These are phyloP conservation scores for Trichoderma aggressivum DNA, from an alignment of 2,329 filamentous ascomycete species.

Conservation along the genomic window DNA sequence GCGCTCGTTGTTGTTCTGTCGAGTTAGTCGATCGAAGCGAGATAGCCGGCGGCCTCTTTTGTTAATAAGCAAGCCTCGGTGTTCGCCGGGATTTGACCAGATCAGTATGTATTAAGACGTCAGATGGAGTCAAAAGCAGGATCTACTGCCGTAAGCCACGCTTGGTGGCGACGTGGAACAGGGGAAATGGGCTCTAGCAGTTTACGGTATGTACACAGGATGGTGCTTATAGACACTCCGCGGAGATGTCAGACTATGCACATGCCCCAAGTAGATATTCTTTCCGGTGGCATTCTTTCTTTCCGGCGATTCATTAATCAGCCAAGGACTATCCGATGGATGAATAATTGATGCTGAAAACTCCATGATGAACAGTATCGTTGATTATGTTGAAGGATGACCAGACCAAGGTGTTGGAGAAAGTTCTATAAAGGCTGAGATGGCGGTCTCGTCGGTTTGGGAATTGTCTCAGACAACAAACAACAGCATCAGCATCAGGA, in stretches of 20 bases:
- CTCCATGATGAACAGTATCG: neutral
- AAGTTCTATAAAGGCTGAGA: neutral
- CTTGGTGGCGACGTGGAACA: neutral
- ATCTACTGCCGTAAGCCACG: neutral
- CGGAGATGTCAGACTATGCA: neutral
- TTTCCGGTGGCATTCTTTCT: no score
- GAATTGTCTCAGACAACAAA: neutral
- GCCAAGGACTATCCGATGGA: neutral
- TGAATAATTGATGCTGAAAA: neutral
- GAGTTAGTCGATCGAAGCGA: conserved; percentile 12
- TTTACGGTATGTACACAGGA: neutral
- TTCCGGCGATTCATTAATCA: conserved; percentile 10
- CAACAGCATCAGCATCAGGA: neutral
- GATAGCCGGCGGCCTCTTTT: neutral
- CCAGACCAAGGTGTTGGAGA: neutral
- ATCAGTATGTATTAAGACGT: neutral
- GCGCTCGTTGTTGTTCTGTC: neutral
- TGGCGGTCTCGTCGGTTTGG: neutral
- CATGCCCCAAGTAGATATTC: neutral
- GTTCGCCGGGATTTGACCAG: neutral
- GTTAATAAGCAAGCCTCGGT: neutral
- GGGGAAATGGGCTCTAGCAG: neutral
- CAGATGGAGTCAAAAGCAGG: neutral
- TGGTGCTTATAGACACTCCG: neutral
- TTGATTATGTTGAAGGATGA: neutral